Evolutionary conservation across 169 alveolate genomes (phyloP), one percentile per base, ranked within the genome.

Genomic region (Cryptosporidium tyzzeri): DNA sequence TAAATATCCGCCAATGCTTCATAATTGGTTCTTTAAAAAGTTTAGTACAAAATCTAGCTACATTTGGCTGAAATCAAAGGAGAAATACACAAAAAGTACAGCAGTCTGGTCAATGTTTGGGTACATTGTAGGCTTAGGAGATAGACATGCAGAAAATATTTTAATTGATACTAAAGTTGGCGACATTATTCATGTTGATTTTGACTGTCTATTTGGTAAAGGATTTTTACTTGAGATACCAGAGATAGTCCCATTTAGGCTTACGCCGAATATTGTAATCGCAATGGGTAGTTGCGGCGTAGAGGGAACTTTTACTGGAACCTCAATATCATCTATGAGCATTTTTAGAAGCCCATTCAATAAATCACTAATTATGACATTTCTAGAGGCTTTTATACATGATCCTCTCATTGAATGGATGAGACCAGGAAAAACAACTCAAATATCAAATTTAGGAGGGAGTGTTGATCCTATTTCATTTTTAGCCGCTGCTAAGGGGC

Each of bases 101-200:
- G 99, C 99, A 1, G 96, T 96, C 0, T 97, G 99, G 99, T 95
- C 98, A 29, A 97, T 97, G 94, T 97, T 97, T 44, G 99, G 99
- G 2, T 98, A 96, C 91, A 95, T 98, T 51, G 93, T 97, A 44
- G 99, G 99, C 0, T 94, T 97, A 44, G 99, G 99, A 0, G 99
- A 98, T 93, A 91, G 99, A 61, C 99, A 98, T 94, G 98, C 99
- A 35, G 98, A 97, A 41, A 98, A 98, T 91, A 93, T 97, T 55
- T 95, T 98, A 96, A 93, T 98, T 68, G 97, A 97, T 92, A 92
- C 96, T 70, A 73, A 93, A 26, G 93, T 97, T 35, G 98, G 98
- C 5, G 96, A 96, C 69, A 93, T 97, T 48, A 95, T 98, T 39
- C 99, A 98, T 93, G 98, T 98, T 44, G 99, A 98, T 94, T 98